Evolutionary conservation across 202 grass and related monocot genomes (phyloP), one percentile per base, ranked within the genome.

Genomic region (Digitaria exilis): DNA sequence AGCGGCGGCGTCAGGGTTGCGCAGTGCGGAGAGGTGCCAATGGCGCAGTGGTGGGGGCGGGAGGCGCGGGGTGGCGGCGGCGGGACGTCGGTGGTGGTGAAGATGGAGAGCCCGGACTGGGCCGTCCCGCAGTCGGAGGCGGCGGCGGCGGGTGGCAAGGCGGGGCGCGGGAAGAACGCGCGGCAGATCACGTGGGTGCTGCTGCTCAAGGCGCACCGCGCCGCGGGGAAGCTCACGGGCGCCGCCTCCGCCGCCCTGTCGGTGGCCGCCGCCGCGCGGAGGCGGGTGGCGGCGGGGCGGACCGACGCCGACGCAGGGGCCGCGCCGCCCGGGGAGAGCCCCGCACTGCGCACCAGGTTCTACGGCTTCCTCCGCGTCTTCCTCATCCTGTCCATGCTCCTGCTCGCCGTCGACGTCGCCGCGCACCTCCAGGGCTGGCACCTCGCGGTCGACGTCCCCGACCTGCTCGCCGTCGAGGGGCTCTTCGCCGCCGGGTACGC

Each of bases 101-200:
- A 92, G 87, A 98, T 98, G 96, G 89, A 98, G 89, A 94, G 73
- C 75, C 93, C 93, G 34, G 90, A 90, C 70, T 98, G 96, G 96
- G 87, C 89, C 37, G 91, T 98, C 60, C 80, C 96, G 7, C 89
- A 82, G 77, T 81, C 93, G 52, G 86, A 70, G 32, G 69, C 81
- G n/a, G 79, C 65, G 28, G 76, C 52, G 8, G 62, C 57, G 6
- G 72, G 79, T 13, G 88, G 74, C 45, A 94, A 94, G 88, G 87
- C 76, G 28, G 81, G 78, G 30, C 84, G 92, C 29, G 93, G 91
- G 78, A 98, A 94, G 93, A 98, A 98, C 78, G 93, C 96, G 58
- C 90, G 90, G 54, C 96, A 98, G 80, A 96, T 98, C 80, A 98
- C 93, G 62, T 98, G 96, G 96, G 96, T 96, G 55, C 84, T 98